Base-by-base conservation (phyloP, 192 early-diverging fungal genomes). In the Umbelopsis sp. region DNA sequence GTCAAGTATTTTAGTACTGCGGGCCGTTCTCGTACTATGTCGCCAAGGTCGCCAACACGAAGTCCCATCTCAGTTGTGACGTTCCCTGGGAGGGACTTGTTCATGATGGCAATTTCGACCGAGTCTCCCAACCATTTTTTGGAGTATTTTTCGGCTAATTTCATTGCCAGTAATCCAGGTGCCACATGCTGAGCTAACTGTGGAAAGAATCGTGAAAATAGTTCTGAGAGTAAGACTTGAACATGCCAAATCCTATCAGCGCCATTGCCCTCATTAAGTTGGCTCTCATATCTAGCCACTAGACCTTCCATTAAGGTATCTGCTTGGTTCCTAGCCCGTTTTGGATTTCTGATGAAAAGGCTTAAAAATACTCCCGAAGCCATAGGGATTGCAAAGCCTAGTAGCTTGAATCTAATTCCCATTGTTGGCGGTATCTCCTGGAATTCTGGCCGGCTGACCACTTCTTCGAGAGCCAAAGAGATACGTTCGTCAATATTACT, bases 41-140 rank as follows among this genome's bases (percentile, higher is more conserved):
- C 55, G 2, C 55, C 55, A 16, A 61, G 30, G 30, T 61, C 55
- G 27, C 55, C 55, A n/a, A 61, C 55, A 7, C 55, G 55, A 35
- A 61, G 55, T 3, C 55, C 55, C 65, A 66, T 66, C 35, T 66
- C 65, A 8, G 65, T 66, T 30, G 65, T 66, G n/a, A 48, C 45
- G 13, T 66, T 66, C 1, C 46, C 45, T 10, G 65, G 65, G 21
- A 66, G 65, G 3, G 45, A 10, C 22, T 44, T 46, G 20, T 47
- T 20, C 21, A 66, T 48, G 5, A 66, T 22, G 4, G 41, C 20
- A 23, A 66, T 16, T 46, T 66, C 65, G 2, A 11, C 27, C 13
- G 11, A 15, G 13, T 61, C 55, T 2, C 55, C 55, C 33, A 61
- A 4, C 55, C 55, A 61, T 33, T 61, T 12, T 12, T 61, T 15